Conservation (phyloP, 441 rosid genomes). For the Populus hybrid region DNA sequence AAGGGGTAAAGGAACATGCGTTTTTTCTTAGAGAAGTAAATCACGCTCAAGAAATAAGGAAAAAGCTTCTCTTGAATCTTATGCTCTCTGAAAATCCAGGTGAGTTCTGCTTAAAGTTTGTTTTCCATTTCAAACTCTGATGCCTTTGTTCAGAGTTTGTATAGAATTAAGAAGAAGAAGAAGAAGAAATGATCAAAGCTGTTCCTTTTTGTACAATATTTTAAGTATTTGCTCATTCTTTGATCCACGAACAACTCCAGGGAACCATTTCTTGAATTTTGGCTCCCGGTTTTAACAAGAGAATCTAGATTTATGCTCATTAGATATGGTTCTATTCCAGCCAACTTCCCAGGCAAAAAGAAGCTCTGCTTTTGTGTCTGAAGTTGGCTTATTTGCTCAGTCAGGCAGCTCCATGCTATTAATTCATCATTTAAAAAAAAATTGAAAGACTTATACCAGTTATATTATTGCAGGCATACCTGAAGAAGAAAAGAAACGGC, state of each 20-base stretch:
- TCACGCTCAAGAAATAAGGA: conserved; percentile 92
- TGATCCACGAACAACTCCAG: background rate
- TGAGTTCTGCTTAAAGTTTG: conserved; percentile 6
- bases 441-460: background rate
- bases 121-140: background rate
- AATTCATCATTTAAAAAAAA: background rate
- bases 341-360: too few relatives aligned
- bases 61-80: conserved; percentile 82
- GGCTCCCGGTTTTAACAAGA: too few relatives aligned
- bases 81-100: conserved; percentile 97
- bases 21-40: conserved; percentile 90
- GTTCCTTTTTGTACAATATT: background rate
- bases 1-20: conserved; percentile 80
- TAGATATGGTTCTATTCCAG: too few relatives aligned
- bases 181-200: background rate
- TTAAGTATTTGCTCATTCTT: too few relatives aligned
- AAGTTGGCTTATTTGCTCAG: too few relatives aligned
- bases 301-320: too few relatives aligned
- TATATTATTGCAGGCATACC: conserved; percentile 51
- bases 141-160: background rate
- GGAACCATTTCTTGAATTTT: too few relatives aligned
- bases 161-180: background rate
- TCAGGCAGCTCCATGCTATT: too few relatives aligned
- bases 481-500: conserved; percentile 69
- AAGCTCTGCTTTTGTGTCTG: background rate